Percentiles rank a stretch among this genome's conserved stretches.
phyloP scores from a whole-genome alignment of 306 rosid species.

The Senna tora region DNA sequence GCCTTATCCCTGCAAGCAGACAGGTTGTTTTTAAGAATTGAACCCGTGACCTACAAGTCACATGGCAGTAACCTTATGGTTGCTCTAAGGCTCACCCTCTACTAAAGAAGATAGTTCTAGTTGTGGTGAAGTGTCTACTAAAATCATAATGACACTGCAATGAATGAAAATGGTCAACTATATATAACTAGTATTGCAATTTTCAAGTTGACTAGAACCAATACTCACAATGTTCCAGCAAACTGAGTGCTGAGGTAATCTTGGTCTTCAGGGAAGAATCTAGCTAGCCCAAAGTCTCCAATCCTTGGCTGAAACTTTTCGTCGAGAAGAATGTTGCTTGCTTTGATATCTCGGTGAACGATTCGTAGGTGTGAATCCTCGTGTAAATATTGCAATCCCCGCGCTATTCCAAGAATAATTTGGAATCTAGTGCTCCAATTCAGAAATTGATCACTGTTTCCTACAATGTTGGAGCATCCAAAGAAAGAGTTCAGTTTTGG shows the following conservation, averaged over 20 bases:
- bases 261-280: constrained; percentile 96
- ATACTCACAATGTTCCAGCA: constrained; percentile 84
- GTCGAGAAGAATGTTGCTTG: constrained; percentile 95
- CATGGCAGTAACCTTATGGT: too few relatives aligned
- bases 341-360: constrained; percentile 90
- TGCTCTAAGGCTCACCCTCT: too few relatives aligned
- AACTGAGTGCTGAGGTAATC: constrained; percentile 84
- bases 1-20: too few relatives aligned
- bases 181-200: neutral
- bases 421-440: constrained; percentile 75
- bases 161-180: neutral
- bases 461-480: constrained; percentile 43
- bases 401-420: constrained; percentile 80
- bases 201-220: neutral
- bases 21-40: too few relatives aligned
- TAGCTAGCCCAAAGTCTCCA: constrained; percentile 91
- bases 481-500: neutral
- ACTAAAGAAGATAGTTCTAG: neutral
- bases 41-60: too few relatives aligned
- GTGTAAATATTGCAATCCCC: constrained; percentile 88
- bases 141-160: neutral
- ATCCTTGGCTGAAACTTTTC: constrained; percentile 81
- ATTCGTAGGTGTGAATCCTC: constrained; percentile 90
- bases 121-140: neutral
- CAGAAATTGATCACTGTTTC: constrained; percentile 58